Base-by-base conservation (phyloP, 805 yeast genomes). In the Yarrowia sp. region DNA sequence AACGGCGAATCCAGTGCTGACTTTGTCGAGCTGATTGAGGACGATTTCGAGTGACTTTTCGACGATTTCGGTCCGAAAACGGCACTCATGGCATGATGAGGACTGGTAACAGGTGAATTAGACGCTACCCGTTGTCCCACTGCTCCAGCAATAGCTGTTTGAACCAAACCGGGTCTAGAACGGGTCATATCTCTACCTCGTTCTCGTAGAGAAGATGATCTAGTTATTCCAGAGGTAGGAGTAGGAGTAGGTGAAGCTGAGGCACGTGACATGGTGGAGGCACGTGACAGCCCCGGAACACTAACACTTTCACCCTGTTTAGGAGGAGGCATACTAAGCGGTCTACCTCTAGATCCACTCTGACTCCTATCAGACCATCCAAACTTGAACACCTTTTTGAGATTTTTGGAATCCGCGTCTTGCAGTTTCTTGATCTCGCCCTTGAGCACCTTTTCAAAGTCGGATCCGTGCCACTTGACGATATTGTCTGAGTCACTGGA, bases 381-480 rank as follows among this genome's bases (percentile, higher is more conserved):
- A 8, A 44, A 58, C 1, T 58, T 43, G 64, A 58, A 58, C 33
- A 33, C 51, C 15, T 22, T 31, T 11, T 58, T 58, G 17, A 58
- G 45, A 11, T 22, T 42, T 32, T 44, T 33, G 33, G 64, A 58
- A 35, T 58, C 64, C 10, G 32, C 13, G 4, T 43, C 51, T 1
- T 58, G 50, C 33, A 58, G 45, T 7, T 32, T 43, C 10, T 35
- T 33, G 51, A 58, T 42, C n/a, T 58, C 64, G 13, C 51, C 43
- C 28, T 36, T 58, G 28, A 58, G 39, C 8, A n/a, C n/a, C 22
- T 33, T 43, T 11, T 58, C 51, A 18, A 58, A 43, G 31, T 33
- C 42, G 43, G 64, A 58, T n/a, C 64, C 64, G 13, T 4, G 4
- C 64, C 64, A 58, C 42, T 43, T 58, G 43, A 58, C 42, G 35